A percentile compares a stretch with the other conserved stretches of the same genome.
Conservation (phyloP, 192 early-diverging fungal genomes). For the Pilobolus umbonatus region DNA sequence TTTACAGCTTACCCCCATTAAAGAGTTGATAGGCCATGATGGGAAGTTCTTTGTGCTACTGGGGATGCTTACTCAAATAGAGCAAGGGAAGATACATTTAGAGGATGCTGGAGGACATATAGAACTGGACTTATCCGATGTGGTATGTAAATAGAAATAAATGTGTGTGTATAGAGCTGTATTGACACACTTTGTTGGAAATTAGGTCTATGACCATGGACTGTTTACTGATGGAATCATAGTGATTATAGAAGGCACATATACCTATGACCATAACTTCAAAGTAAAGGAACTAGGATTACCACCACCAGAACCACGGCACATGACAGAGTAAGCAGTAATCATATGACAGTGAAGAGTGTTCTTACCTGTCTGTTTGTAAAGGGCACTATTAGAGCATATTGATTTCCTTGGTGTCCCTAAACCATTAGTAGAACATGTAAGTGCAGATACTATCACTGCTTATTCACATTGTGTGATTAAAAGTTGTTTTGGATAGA, state of each 20-base stretch:
- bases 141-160: constrained; percentile 32
- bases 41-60: constrained; percentile 68
- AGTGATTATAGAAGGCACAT: constrained; percentile 79
- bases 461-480: not conserved
- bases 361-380: not conserved
- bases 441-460: constrained; percentile 7
- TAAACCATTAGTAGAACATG: constrained; percentile 45
- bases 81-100: constrained; percentile 75
- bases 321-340: constrained; percentile 36
- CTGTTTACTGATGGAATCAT: constrained; percentile 84
- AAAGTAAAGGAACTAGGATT: constrained; percentile 66
- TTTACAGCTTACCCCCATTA: constrained; percentile 70
- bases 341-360: not conserved
- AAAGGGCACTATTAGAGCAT: constrained; percentile 44
- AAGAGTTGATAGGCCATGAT: constrained; percentile 70
- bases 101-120: constrained; percentile 82
- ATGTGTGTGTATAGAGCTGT: not conserved
- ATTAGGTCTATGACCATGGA: constrained; percentile 51
- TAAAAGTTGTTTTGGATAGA: constrained; percentile 4
- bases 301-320: constrained; percentile 66
- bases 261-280: constrained; percentile 67
- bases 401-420: constrained; percentile 56
- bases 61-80: constrained; percentile 83
- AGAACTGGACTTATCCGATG: constrained; percentile 61
- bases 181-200: not conserved